phyloP scores from a whole-genome alignment of 2,329 filamentous ascomycete species.

The Colletotrichum sublineola region DNA sequence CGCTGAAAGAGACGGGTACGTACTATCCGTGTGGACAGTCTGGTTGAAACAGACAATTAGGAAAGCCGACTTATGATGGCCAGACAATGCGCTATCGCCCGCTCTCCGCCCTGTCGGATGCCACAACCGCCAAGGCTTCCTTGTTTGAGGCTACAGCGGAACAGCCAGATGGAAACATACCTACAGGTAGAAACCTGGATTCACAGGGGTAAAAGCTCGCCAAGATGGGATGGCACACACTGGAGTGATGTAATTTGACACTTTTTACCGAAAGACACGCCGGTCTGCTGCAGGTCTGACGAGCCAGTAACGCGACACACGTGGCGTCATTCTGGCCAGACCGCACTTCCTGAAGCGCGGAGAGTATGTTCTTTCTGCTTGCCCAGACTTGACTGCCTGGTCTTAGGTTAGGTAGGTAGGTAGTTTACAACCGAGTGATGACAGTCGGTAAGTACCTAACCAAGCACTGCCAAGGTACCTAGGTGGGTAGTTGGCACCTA shows the following conservation, averaged over 20 bases:
- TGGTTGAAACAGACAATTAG: slow-evolving; percentile 10
- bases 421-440: slow-evolving; percentile 9
- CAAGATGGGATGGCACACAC: slow-evolving; percentile 30
- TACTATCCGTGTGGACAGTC: neutral
- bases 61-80: slow-evolving; percentile 18
- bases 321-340: slow-evolving; percentile 34
- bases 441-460: neutral
- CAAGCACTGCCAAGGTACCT: neutral
- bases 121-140: neutral
- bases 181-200: slow-evolving; percentile 14
- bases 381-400: neutral
- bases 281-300: slow-evolving; percentile 25
- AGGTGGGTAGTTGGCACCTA: neutral
- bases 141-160: slow-evolving; percentile 10
- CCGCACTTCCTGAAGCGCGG: neutral
- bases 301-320: slow-evolving; percentile 25
- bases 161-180: neutral
- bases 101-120: slow-evolving; percentile 10
- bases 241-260: slow-evolving; percentile 4
- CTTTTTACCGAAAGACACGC: slow-evolving; percentile 25
- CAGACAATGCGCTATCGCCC: slow-evolving; percentile 14
- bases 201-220: slow-evolving; percentile 18
- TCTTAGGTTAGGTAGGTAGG: too few relatives aligned
- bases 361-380: neutral
- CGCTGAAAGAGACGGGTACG: neutral